Base-by-base conservation (phyloP, 1,139 yeast genomes). In the Geotrichum restrictum region DNA sequence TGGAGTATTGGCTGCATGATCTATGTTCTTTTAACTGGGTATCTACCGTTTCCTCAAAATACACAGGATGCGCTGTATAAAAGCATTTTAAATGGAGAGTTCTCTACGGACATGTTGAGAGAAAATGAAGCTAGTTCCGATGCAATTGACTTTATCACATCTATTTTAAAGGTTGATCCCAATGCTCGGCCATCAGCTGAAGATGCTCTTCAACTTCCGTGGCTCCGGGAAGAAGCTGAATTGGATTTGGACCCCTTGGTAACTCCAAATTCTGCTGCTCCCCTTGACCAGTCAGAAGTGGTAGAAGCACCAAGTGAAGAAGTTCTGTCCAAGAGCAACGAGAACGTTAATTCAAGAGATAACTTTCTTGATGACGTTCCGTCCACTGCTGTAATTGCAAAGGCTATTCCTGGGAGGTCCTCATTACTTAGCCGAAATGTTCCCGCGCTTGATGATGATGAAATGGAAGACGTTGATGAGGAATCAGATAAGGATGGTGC, bases 1-100 rank as follows among this genome's bases (percentile, higher is more conserved):
- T 93, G 98, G 98, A 88, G 97, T 3, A 75, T 88, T 55, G 96
- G 98, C 0, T 93, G 98, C 68, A 72, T 93, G 34, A 85, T 89
- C 0, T 93, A 88, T 69, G 98, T 93, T 8, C 80, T 91, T 36
- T 70, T 93, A 51, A 91, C 98, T 0, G 93, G 94, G 0, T 96
- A 88, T 73, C 72, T 91, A 55, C 98, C 98, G 1, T 93, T 93
- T 65, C 88, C 91, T 65, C 97, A 97, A 0, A 79, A 84, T 51
- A 88, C 96, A 0, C 98, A 91, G 63, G 91, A 87, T 24, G 87
- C 85, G 58, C 74, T 93, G 66, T 88, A 87, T 69, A 78, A 78
- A 48, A 85, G 85, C 62, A 89, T 91, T 39, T 78, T 80, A 53
- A 71, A 76, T 21, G 98, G 97, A 1, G 81, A 85, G 36, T 93